phyloP scores from a whole-genome alignment of 371 early-diverging fungal species.

The Mortierella sp. region DNA sequence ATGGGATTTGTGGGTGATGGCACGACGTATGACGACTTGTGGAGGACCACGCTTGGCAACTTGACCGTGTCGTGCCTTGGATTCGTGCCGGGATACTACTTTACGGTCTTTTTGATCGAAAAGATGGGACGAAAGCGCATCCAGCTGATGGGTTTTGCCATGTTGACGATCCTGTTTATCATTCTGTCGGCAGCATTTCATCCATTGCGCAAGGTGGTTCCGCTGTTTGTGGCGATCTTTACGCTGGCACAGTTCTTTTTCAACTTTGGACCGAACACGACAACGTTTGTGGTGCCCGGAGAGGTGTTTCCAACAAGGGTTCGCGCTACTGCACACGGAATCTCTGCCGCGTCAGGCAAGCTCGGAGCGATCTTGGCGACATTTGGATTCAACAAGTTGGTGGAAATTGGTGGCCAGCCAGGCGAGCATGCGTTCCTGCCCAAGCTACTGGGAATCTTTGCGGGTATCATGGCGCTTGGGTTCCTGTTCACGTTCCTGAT shows the following conservation, averaged over 20 bases:
- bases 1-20: constrained; percentile 43
- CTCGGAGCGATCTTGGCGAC: constrained; percentile 71
- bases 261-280: constrained; percentile 77
- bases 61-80: constrained; percentile 66
- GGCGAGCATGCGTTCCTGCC: constrained; percentile 72
- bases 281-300: constrained; percentile 89
- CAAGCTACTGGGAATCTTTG: constrained; percentile 55
- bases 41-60: constrained; percentile 49
- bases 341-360: constrained; percentile 76
- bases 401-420: constrained; percentile 58
- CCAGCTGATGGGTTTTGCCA: constrained; percentile 77
- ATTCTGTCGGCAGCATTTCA: constrained; percentile 67
- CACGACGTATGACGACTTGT: constrained; percentile 31
- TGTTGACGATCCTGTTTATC: constrained; percentile 73
- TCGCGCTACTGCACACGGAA: constrained; percentile 73
- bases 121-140: constrained; percentile 78
- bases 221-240: constrained; percentile 67
- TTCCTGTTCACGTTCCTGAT: constrained; percentile 36
- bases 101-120: constrained; percentile 80
- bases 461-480: constrained; percentile 25
- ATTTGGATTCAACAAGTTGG: constrained; percentile 61
- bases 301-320: constrained; percentile 88
- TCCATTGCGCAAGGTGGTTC: constrained; percentile 40
- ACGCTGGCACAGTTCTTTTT: constrained; percentile 80
- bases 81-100: constrained; percentile 76